phyloP scores from a whole-genome alignment of 2,329 filamentous ascomycete genomes.

The Domatiomyces globalis region DNA sequence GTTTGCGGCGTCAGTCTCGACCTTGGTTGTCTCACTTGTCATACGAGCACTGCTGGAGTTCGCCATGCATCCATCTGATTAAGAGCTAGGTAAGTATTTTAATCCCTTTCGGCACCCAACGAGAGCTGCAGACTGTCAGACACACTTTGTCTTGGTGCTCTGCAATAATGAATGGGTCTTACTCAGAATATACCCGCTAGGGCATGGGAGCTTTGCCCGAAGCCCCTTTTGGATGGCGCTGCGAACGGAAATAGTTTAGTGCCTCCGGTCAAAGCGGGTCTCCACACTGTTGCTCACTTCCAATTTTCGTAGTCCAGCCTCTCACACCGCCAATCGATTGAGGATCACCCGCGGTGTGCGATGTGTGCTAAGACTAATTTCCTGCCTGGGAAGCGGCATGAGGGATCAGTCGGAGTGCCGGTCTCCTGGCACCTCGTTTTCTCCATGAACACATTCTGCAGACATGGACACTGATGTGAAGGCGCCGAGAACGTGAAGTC shows the following conservation, averaged over 20 bases:
- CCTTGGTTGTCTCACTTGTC: background rate
- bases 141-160: background rate
- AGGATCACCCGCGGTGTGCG: background rate
- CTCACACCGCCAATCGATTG: background rate
- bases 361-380: background rate
- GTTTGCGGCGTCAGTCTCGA: background rate
- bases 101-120: background rate
- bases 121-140: background rate
- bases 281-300: background rate
- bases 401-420: no score
- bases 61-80: background rate
- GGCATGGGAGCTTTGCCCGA: background rate
- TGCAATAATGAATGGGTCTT: background rate
- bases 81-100: background rate
- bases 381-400: no score
- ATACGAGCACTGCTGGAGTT: background rate
- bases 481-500: background rate
- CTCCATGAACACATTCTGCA: background rate
- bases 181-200: background rate
- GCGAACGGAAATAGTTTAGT: background rate
- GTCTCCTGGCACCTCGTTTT: no score
- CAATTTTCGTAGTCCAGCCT: background rate
- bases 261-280: background rate
- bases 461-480: background rate
- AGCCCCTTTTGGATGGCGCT: background rate